Conservation (phyloP, 352 stramenopile species). For the Phytopythium aichiense region DNA sequence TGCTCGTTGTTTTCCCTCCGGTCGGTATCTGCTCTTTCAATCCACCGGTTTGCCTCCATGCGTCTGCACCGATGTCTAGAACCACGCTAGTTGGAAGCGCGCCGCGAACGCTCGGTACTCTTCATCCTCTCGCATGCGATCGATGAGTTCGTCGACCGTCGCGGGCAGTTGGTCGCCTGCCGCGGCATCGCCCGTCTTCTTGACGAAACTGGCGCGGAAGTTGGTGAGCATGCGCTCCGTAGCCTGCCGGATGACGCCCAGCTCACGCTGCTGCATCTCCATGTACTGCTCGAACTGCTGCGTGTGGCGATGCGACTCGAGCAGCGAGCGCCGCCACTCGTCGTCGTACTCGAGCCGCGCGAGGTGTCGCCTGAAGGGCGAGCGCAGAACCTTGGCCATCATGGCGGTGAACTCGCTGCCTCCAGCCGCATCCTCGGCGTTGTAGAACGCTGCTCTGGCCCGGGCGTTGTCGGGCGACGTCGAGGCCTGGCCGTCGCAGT, state of each 20-base stretch:
- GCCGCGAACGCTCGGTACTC: conserved; percentile 15
- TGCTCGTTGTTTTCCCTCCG: neutral
- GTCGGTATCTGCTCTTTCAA: neutral
- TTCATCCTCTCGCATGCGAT: conserved; percentile 15
- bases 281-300: conserved; percentile 58
- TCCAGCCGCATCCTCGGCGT: neutral
- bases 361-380: conserved; percentile 59
- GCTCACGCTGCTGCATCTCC: conserved; percentile 47
- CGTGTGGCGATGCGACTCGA: conserved; percentile 50
- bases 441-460: conserved; percentile 1
- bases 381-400: conserved; percentile 50
- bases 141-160: conserved; percentile 24
- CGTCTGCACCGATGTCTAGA: conserved; percentile 17
- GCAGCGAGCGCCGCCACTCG: conserved; percentile 55
- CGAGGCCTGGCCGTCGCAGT: conserved; percentile 21
- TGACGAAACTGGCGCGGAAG: conserved; percentile 37
- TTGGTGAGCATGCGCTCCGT: conserved; percentile 56
- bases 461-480: neutral
- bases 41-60: neutral
- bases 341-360: conserved; percentile 48
- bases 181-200: conserved; percentile 7
- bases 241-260: conserved; percentile 42
- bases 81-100: conserved; percentile 40
- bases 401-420: conserved; percentile 19
- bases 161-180: conserved; percentile 25